Percentiles rank a stretch among this genome's conserved stretches.
phyloP scores from a whole-genome alignment of 2,329 filamentous ascomycete species.

The Colletotrichum falcatum region DNA sequence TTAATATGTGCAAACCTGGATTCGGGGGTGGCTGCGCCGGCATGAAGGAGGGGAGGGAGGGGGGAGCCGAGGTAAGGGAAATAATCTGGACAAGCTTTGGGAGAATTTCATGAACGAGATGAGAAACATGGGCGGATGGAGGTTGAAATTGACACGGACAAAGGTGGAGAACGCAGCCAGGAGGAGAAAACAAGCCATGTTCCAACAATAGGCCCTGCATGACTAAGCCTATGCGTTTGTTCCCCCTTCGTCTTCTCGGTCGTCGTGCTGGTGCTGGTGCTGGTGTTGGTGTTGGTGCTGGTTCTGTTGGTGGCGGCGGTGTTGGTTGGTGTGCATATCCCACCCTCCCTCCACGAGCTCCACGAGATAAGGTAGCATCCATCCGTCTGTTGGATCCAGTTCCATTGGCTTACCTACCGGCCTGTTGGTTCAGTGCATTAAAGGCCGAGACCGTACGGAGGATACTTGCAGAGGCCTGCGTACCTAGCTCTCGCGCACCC shows the following conservation, averaged over 20 bases:
- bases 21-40: not conserved
- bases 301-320: not conserved
- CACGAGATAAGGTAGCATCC: not conserved
- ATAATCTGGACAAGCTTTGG: constrained; percentile 4
- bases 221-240: not conserved
- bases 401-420: not conserved
- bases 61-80: too few relatives aligned
- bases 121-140: constrained; percentile 25
- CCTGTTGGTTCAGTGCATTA: too few relatives aligned
- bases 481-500: too few relatives aligned
- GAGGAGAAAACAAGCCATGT: not conserved
- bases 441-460: not conserved
- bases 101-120: constrained; percentile 3
- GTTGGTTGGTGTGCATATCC: not conserved
- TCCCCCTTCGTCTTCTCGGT: too few relatives aligned
- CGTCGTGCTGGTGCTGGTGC: not conserved
- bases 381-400: not conserved
- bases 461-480: not conserved
- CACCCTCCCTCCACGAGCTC: not conserved
- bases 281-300: too few relatives aligned
- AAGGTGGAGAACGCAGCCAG: constrained; percentile 1
- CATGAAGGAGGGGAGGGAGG: not conserved
- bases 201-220: not conserved
- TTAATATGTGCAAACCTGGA: not conserved
- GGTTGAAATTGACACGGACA: constrained; percentile 37